phyloP scores from a whole-genome alignment of 306 rosid genomes.

The Ochetophila trinervis region DNA sequence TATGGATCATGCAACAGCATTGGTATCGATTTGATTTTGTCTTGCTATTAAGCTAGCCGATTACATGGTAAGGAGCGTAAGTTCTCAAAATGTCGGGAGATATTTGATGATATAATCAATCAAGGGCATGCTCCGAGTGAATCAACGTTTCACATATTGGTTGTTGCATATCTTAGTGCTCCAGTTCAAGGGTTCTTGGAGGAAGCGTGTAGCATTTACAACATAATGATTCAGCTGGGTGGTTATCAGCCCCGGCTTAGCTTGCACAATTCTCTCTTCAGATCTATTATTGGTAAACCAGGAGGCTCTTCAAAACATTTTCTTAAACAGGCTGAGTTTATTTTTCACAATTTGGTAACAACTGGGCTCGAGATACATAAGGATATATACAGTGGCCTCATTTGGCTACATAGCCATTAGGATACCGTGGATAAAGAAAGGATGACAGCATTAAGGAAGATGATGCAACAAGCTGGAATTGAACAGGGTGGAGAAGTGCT shows the following conservation, averaged over 20 bases:
- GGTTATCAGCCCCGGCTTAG: slow-evolving; percentile 87
- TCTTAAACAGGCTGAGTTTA: slow-evolving; percentile 89
- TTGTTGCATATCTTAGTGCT: slow-evolving; percentile 85
- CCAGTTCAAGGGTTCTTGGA: slow-evolving; percentile 76
- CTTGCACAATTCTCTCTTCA: slow-evolving; percentile 83
- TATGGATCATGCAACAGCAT: slow-evolving; percentile 86
- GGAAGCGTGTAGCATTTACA: slow-evolving; percentile 79
- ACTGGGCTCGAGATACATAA: slow-evolving; percentile 68
- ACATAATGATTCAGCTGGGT: slow-evolving; percentile 92
- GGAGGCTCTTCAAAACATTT: slow-evolving; percentile 61
- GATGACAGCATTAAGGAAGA: slow-evolving; percentile 52
- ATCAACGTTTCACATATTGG: slow-evolving; percentile 84
- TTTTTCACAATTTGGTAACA: slow-evolving; percentile 72
- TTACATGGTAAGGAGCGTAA: slow-evolving; percentile 84
- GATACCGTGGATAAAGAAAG: slow-evolving; percentile 72
- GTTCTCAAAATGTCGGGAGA: slow-evolving; percentile 86
- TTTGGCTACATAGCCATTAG: slow-evolving; percentile 96
- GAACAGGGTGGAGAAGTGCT: slow-evolving; percentile 67
- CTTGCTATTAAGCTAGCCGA: slow-evolving; percentile 87
- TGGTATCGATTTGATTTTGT: slow-evolving; percentile 81
- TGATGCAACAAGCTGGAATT: slow-evolving; percentile 65
- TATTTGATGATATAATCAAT: slow-evolving; percentile 76
- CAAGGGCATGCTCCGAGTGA: slow-evolving; percentile 92
- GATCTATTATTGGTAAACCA: slow-evolving; percentile 61
- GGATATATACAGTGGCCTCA: slow-evolving; percentile 76